Base-by-base conservation (phyloP, 106 monocot species). In the Acanthochlamys bracteata region DNA sequence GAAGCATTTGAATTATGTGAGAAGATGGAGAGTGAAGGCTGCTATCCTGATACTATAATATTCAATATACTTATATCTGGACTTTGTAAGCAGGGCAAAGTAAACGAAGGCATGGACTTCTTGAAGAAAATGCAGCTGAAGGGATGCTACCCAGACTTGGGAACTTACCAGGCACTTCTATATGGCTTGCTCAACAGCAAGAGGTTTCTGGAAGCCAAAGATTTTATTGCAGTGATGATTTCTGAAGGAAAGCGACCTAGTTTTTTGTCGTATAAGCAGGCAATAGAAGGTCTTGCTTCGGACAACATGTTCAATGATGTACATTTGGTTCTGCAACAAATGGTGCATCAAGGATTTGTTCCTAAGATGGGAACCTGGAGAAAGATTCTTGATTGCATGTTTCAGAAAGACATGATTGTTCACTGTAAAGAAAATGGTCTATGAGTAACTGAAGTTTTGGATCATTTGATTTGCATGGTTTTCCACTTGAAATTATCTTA, bases 61-160 rank as follows among this genome's bases (percentile, higher is more conserved):
- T 95, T 86, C 67, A 95, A 90, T 49, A 74, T 95, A 64, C 55
- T 90, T 62, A 86, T 90, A 42, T 84, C 84, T 49, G 94, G 86
- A 66, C 46, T 82, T 41, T 90, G 94, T 61, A 78, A 73, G 17
- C 73, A 84, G 55, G 77, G 77, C 39, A 82, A 72, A 66, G 63
- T 84, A 43, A 55, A 20, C 15, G 82, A 90, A 65, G 89, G 74
- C 39, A 82, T 86, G 82, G 60, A 67, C 39, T 63, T 90, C 17
- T 60, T 90, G 43, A 94, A 80, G 67, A 68, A 61, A 55, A 89
- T 94, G 94, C 74, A 61, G 42, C 67, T 78, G 16, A 80, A 80
- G 16, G 86, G 89, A 15, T 86, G 86, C 43, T 78, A 66, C 61
- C 94, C 94, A 14, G 84, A 94, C 71, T 81, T 86, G 20, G 93